phyloP scores from a whole-genome alignment of 495 filamentous ascomycete species.

The Lasiosphaeria hispida region DNA sequence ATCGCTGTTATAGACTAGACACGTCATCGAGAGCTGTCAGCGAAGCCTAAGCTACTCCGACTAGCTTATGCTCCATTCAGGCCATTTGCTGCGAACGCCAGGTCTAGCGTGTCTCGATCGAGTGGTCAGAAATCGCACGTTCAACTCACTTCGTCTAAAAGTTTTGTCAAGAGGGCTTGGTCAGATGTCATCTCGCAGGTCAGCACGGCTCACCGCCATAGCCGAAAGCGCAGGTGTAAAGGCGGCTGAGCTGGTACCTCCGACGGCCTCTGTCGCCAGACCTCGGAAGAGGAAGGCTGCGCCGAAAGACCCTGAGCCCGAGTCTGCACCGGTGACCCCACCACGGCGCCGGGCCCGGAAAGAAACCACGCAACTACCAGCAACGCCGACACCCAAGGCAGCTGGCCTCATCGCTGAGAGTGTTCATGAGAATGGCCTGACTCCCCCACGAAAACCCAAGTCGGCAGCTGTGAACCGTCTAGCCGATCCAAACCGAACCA shows the following conservation, averaged over 20 bases:
- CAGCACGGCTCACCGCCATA: conserved; percentile 53
- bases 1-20: no score
- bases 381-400: conserved; percentile 41
- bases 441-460: conserved; percentile 26
- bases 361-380: conserved; percentile 22
- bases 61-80: no score
- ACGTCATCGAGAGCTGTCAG: no score
- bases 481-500: conserved; percentile 52
- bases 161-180: background rate
- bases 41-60: no score
- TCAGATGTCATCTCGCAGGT: conserved; percentile 57
- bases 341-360: conserved; percentile 29
- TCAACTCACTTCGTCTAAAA: no score
- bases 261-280: conserved; percentile 17
- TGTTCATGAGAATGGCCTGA: background rate
- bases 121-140: no score
- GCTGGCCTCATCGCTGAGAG: conserved; percentile 33
- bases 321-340: conserved; percentile 33
- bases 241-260: conserved; percentile 12
- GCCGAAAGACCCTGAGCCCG: background rate
- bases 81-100: no score
- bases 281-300: conserved; percentile 41
- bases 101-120: no score
- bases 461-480: conserved; percentile 43
- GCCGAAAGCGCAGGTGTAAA: conserved; percentile 22